Base-by-base conservation (phyloP, 495 filamentous ascomycete species). In the Neohortaea acidophila region DNA sequence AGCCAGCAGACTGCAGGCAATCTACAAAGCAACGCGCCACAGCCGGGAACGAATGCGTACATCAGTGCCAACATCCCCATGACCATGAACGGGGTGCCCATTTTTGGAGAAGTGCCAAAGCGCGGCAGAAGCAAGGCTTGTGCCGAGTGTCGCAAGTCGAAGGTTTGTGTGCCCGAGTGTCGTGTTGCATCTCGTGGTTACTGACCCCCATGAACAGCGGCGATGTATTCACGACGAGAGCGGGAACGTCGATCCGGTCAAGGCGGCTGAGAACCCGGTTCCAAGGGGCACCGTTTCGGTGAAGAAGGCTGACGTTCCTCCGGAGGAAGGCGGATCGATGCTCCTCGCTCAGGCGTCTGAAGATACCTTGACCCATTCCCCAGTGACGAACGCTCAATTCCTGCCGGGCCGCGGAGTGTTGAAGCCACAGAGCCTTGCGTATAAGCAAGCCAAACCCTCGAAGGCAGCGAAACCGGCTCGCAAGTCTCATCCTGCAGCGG, bases 191-290 rank as follows among this genome's bases (percentile, higher is more conserved):
- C 23, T 18, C 28, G 27, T 22, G 38, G 18, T 28, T 43, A 49
- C 48, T 62, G 36, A 59, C 36, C 17, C 2, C 24, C n/a, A n/a
- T 9, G 10, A 33, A 30, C 37, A 79, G 75, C 73, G 75, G 36
- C 72, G 75, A 45, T 79, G 75, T 47, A 74, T 79, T 18, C 75
- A 79, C 44, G 73, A 79, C 43, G 72, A 73, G 39, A 64, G 68
- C 45, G 75, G 75, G 24, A 63, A 71, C 36, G 65, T 78, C 21
- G 75, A 79, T 48, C 73, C 73, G 1, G 52, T 70, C 41, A 78
- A 77, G 40, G 67, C 70, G 5, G 63, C 67, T 33, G 74, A 77
- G 49, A 55, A 63, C 17, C 67, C 73, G 3, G 66, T 72, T 35
- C 73, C 72, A 35, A 65, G 73, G 41, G 68, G 67, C 15, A 61